A percentile compares a stretch with the other conserved stretches of the same genome.
Evolutionary conservation across 192 early-diverging fungal genomes (phyloP).

Genomic region (Diversispora epigaea): DNA sequence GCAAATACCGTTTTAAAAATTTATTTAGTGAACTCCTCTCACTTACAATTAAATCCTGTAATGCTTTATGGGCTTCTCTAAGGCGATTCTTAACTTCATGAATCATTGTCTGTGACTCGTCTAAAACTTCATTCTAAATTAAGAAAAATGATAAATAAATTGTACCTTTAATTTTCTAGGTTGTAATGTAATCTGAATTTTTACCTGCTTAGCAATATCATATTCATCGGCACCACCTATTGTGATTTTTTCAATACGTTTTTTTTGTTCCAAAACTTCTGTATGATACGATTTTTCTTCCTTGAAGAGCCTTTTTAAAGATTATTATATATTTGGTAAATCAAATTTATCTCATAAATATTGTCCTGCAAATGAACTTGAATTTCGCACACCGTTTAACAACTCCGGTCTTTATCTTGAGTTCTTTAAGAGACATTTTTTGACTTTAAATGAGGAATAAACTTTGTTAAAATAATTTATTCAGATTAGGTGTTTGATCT

Average conservation of each 20-base stretch:
- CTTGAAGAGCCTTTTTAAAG: conserved; percentile 45
- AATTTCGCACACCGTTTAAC: conserved; percentile 1
- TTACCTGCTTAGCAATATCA: conserved; percentile 63
- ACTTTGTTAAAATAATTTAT: too few species aligned
- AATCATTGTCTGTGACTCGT: conserved; percentile 60
- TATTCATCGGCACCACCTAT: conserved; percentile 53
- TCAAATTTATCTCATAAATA: neutral
- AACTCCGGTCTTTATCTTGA: conserved; percentile 14
- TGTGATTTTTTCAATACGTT: conserved; percentile 53
- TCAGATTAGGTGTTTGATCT: too few species aligned
- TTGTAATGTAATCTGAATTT: neutral
- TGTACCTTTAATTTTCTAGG: neutral
- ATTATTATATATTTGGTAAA: neutral
- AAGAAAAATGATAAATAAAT: conserved; percentile 3
- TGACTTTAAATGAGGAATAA: too few species aligned
- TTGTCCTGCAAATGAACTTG: neutral
- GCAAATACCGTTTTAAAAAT: too few species aligned
- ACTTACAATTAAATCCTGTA: conserved; percentile 49
- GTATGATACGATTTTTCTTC: conserved; percentile 52
- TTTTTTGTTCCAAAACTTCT: conserved; percentile 50
- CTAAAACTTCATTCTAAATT: conserved; percentile 56
- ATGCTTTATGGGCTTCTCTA: conserved; percentile 47
- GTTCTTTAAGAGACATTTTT: conserved; percentile 11
- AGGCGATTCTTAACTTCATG: conserved; percentile 58
- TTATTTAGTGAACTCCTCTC: too few species aligned